Base-by-base conservation (phyloP, 2,329 filamentous ascomycete species). In the Knufia fluminis region DNA sequence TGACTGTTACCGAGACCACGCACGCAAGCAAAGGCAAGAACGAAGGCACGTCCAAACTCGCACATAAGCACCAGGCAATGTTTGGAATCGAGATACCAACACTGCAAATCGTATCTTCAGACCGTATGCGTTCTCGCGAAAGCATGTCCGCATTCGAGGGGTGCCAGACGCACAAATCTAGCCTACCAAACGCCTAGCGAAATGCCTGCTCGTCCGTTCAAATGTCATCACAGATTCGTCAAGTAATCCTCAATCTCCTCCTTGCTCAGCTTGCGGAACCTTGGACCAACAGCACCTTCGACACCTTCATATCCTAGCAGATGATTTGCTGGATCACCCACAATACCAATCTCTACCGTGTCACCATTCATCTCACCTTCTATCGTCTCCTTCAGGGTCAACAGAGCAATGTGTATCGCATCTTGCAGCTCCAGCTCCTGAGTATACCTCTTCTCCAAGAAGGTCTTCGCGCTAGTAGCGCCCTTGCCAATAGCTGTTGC, bases 201-300 rank as follows among this genome's bases (percentile, higher is more conserved):
- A 14, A 35, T 47, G 19, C 45, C 7, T 39, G 45, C 45, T 24
- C 19, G 14, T 16, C 22, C 16, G 10, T 3, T 31, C 43, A 4
- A 14, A 23, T 16, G 10, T 23, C 28, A 33, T 43, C 39, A 49
- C 19, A 98, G 81, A 79, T 95, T 97, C 69, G 92, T 97, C 70
- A 98, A 75, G 74, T 98, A 98, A 70, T 98, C 92, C 76, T 98
- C 92, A 65, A 98, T 97, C 74, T 98, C 92, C 72, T 95, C 88
- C 64, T 94, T 89, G 62, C 80, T 95, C 70, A 98, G 74, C 78
- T 95, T 94, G 70, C 89, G 80, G 80, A 95, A 95, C 56, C 89
- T 80, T 51, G 89, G 89, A 39, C 89, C 89, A 59, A 82, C 79
- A 17, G 86, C 86, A 54, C 86, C 86, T 63, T 91, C 85, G 9